These are phyloP conservation scores for Phytopythium vexans DNA, from an alignment of 352 stramenopile species.

Conservation along the genomic window DNA sequence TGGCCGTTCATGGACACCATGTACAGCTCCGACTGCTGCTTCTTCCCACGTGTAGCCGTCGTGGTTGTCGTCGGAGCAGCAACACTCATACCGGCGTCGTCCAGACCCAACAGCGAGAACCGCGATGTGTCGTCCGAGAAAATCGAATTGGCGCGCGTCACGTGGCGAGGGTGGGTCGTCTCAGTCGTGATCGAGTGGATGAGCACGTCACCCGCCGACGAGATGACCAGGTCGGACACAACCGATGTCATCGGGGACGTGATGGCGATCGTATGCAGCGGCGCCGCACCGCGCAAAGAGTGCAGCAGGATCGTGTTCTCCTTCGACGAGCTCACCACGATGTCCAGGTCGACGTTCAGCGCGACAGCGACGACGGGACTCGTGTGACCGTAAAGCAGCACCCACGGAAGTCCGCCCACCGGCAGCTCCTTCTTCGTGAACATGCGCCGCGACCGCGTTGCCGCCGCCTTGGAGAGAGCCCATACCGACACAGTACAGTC, in stretches of 20 bases:
- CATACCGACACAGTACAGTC: conserved; percentile 85
- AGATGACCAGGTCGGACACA: conserved; percentile 76
- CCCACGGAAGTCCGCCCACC: conserved; percentile 75
- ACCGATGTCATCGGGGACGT: conserved; percentile 42
- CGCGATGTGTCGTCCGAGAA: conserved; percentile 44
- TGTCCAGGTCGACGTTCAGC: conserved; percentile 78
- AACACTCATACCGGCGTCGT: conserved; percentile 3
- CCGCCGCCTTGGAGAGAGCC: conserved; percentile 80
- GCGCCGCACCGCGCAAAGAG: conserved; percentile 66
- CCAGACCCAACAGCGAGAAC: conserved; percentile 6
- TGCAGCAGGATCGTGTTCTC: conserved; percentile 76
- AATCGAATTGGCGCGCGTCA: conserved; percentile 33
- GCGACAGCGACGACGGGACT: conserved; percentile 75
- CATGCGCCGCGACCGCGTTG: conserved; percentile 73
- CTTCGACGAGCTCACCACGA: conserved; percentile 78
- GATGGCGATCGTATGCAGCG: conserved; percentile 72
- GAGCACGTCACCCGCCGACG: conserved; percentile 60
- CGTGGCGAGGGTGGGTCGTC: conserved; percentile 15
- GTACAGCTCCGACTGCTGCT: conserved; percentile 68
- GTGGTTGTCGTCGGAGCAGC: neutral
- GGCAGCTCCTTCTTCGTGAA: conserved; percentile 85
- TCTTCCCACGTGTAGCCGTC: conserved; percentile 4
- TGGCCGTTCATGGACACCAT: conserved; percentile 82
- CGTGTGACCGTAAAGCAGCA: conserved; percentile 73
- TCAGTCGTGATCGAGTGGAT: conserved; percentile 60